phyloP scores from a whole-genome alignment of 2,329 filamentous ascomycete species.

The Aspergillus spinulosporus region DNA sequence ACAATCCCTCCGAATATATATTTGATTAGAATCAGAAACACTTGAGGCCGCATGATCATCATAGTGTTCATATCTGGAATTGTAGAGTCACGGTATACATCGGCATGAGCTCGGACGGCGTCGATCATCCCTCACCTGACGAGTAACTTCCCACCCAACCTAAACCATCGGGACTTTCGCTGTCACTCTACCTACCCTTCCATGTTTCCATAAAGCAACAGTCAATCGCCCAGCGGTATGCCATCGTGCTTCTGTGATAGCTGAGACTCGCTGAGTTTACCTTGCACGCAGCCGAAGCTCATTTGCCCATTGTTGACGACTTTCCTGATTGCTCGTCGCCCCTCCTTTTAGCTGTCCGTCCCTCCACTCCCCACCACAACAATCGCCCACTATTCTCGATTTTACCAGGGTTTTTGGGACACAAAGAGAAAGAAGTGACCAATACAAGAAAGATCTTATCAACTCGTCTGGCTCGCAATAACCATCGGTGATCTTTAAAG shows the following conservation, averaged over 20 bases:
- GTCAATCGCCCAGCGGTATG: background rate
- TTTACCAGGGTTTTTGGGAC: background rate
- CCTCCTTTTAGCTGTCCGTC: conserved; percentile 10
- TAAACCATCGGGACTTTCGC: background rate
- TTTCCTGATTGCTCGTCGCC: conserved; percentile 8
- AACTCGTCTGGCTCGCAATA: background rate
- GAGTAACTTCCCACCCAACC: background rate
- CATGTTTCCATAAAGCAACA: background rate
- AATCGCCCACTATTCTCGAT: background rate
- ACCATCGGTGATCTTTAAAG: background rate
- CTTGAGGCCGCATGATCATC: background rate
- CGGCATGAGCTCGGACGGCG: conserved; percentile 4
- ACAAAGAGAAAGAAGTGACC: background rate
- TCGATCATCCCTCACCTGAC: conserved; percentile 16
- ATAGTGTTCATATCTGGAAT: background rate
- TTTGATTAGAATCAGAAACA: no score
- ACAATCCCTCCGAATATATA: background rate
- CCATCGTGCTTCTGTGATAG: background rate
- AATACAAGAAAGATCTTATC: background rate
- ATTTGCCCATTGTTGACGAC: conserved; percentile 17
- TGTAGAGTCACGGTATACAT: background rate
- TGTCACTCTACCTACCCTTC: conserved; percentile 2
- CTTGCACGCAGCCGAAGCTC: conserved; percentile 2
- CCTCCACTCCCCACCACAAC: conserved; percentile 12
- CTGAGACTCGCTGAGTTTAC: background rate